Evolutionary conservation across 2,329 filamentous ascomycete genomes (phyloP).

Genomic region (Diplodia mutila): DNA sequence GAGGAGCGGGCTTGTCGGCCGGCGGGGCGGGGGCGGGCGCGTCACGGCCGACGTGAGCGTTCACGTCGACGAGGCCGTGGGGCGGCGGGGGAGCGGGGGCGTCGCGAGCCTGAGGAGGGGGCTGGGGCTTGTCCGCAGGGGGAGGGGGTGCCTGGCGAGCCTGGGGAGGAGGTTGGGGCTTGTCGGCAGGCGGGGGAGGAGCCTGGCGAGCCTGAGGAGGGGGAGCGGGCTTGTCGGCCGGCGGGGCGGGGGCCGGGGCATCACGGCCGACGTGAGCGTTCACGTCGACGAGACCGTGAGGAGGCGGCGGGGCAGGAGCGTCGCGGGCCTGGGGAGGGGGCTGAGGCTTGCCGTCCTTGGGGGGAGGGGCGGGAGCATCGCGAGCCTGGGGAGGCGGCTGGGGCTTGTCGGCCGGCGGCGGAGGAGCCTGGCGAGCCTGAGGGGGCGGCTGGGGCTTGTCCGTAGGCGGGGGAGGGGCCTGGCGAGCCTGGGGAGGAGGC

Average conservation of each 20-base stretch:
- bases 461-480: neutral
- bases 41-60: neutral
- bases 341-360: neutral
- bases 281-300: neutral
- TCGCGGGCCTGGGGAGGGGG: neutral
- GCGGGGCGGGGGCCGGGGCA: neutral
- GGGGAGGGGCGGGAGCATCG: neutral
- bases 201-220: neutral
- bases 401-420: neutral
- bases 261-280: neutral
- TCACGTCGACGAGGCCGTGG: neutral
- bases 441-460: neutral
- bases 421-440: neutral
- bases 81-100: neutral
- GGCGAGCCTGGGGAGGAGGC: neutral
- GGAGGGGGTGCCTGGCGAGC: neutral
- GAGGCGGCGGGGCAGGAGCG: too few relatives aligned
- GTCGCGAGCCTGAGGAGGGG: neutral
- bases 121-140: neutral
- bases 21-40: neutral
- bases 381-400: neutral
- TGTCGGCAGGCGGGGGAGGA: too few relatives aligned
- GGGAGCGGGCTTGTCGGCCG: neutral
- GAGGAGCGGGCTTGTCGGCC: neutral
- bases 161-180: neutral